Base-by-base conservation (phyloP, 306 rosid species). In the Hippophae rhamnoides region DNA sequence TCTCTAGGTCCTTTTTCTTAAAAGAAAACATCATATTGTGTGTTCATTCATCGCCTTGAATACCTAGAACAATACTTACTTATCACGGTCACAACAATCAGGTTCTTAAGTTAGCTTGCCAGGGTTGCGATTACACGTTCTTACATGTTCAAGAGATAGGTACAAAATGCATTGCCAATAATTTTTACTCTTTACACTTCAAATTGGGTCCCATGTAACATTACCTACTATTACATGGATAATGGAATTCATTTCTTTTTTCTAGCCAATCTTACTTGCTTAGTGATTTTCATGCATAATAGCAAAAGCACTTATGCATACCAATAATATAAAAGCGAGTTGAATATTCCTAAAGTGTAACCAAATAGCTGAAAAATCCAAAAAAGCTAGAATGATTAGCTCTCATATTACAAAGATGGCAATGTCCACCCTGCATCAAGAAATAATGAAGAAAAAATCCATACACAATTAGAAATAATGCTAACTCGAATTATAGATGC, bases 341-440 rank as follows among this genome's bases (percentile, higher is more conserved):
- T 59, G 89, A 77, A 88, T 69, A 64, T 86, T 94, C 86, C 93
- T 74, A 76, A 88, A 93, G 79, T 88, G 88, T 76, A 93, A 69
- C 52, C 95, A 93, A 71, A 93, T 90, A 1, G 89, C 87, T 9
- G 97, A 84, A 69, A 93, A 86, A 57, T 82, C 97, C 89, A 93
- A 68, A 86, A 93, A 88, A 60, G 97, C 94, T 68, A 93, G 78
- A 70, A 82, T 81, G 49, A 84, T 73, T 68, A 93, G 88, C 76
- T 88, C 95, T 97, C 95, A 88, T 84, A 93, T 86, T 74, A 93
- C 95, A 80, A 84, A 93, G 72, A 88, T 70, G 76, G 88, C 97
- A 63, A 88, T 94, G 72, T 93, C 99, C 81, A 93, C 85, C 95
- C 99, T 93, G 99, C 93, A 86, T 45, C 61, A 31, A 72, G 14